Conservation (phyloP, 352 stramenopile species). For the Phytophthora brassicae region DNA sequence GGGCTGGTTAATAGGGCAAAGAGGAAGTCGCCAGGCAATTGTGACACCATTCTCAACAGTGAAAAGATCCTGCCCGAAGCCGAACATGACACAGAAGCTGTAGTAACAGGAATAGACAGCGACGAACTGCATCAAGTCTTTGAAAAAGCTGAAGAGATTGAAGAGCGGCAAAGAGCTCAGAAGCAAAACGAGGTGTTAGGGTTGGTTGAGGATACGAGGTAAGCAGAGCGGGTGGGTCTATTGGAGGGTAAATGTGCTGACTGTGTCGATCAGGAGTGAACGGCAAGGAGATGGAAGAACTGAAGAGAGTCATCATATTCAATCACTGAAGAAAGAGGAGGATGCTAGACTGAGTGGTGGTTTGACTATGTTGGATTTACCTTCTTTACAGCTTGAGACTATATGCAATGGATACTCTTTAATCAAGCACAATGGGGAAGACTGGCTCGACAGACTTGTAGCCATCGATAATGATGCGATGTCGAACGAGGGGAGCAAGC, state of each 20-base stretch:
- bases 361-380: conserved; percentile 7
- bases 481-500: background rate
- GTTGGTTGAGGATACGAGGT: background rate
- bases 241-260: background rate
- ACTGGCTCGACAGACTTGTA: conserved; percentile 8
- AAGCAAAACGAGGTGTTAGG: background rate
- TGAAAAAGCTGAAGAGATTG: background rate
- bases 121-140: background rate
- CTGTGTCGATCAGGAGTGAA: background rate
- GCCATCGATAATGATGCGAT: background rate
- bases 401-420: background rate
- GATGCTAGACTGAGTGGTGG: background rate
- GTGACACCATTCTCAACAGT: no score
- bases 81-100: no score
- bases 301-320: no score
- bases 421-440: conserved; percentile 14
- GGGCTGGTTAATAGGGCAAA: background rate
- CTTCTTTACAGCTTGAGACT: background rate
- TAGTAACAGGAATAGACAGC: background rate
- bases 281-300: background rate
- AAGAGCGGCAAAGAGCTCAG: background rate
- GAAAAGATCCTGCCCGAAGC: no score
- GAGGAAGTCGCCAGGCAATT: background rate
- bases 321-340: background rate
- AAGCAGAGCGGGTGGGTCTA: background rate